Evolutionary conservation across 2,329 filamentous ascomycete genomes (phyloP).

Genomic region (Paramyrothecium sp.): DNA sequence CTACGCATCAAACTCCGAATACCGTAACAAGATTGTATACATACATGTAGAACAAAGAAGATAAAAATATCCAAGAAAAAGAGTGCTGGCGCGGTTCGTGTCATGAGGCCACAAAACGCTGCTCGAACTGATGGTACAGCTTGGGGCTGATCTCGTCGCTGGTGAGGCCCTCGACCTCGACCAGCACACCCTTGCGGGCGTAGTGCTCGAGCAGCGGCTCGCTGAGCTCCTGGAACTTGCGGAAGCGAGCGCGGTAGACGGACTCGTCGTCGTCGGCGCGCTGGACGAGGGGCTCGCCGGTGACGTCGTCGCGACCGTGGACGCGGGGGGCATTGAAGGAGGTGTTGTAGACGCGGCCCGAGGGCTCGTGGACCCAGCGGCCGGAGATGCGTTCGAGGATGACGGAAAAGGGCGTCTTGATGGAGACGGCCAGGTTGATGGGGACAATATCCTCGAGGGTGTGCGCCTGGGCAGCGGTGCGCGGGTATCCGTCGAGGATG

Average conservation of each 20-base stretch:
- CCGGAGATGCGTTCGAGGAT: constrained; percentile 88
- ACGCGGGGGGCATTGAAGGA: constrained; percentile 85
- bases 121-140: constrained; percentile 79
- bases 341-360: constrained; percentile 92
- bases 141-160: constrained; percentile 96
- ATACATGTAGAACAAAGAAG: neutral
- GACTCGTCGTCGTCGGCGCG: constrained; percentile 83
- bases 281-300: constrained; percentile 81
- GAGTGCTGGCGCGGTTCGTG: neutral
- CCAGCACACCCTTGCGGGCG: constrained; percentile 76
- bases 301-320: constrained; percentile 81
- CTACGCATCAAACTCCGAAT: neutral
- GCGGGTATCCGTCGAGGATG: constrained; percentile 93
- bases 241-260: constrained; percentile 77
- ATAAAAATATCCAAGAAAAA: neutral
- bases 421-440: constrained; percentile 90
- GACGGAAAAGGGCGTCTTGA: constrained; percentile 81
- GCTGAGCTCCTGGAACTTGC: constrained; percentile 85
- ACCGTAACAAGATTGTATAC: neutral
- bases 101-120: constrained; percentile 55
- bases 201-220: constrained; percentile 87
- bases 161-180: constrained; percentile 82
- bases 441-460: constrained; percentile 79
- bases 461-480: constrained; percentile 76
- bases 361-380: constrained; percentile 90